Base-by-base conservation (phyloP, 1,284 basidiomycete species). In the Cutaneotrichosporon daszewskae region DNA sequence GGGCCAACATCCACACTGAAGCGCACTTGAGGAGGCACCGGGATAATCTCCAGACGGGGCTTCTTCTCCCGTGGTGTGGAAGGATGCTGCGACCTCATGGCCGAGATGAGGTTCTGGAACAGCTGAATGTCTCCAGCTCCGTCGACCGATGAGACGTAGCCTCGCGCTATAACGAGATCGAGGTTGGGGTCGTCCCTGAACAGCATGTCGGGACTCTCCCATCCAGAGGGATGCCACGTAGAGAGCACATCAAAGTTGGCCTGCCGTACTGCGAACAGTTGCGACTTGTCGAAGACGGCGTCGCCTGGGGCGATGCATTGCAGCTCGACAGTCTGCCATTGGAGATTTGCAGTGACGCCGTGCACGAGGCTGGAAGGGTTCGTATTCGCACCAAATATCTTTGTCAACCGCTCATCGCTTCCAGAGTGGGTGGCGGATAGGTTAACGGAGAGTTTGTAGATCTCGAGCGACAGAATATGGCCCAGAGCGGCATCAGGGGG, bases 101-200 rank as follows among this genome's bases (percentile, higher is more conserved):
- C 13, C 14, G 13, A 14, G 9, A 31, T 11, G 0, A 67, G 55
- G 35, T 65, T 59, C 13, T 59, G 48, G 9, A 62, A 28, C 2
- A 68, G 51, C 47, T 64, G 59, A 11, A 64, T 32, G 37, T 69
- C 67, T 3, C 53, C 58, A 2, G 60, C 53, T 5, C 57, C 43
- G 34, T 66, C 62, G n/a, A 68, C 28, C 0, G 62, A 62, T 5
- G 54, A 58, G 22, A 69, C 47, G 5, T 40, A 40, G 1, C 54
- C 56, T 20, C 50, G 40, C 1, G 50, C 51, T 16, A 66, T 53
- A 8, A 66, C 37, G 16, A 70, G 39, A 3, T 59, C 54, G 13
- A 65, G 49, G 36, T 69, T 69, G 4, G 59, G 61, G 28, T 71
- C 67, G 16, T 50, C 52, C 10, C 57, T 46, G 37, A 69, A 71